phyloP scores from a whole-genome alignment of 2,329 filamentous ascomycete genomes.

The Apiospora hydei region DNA sequence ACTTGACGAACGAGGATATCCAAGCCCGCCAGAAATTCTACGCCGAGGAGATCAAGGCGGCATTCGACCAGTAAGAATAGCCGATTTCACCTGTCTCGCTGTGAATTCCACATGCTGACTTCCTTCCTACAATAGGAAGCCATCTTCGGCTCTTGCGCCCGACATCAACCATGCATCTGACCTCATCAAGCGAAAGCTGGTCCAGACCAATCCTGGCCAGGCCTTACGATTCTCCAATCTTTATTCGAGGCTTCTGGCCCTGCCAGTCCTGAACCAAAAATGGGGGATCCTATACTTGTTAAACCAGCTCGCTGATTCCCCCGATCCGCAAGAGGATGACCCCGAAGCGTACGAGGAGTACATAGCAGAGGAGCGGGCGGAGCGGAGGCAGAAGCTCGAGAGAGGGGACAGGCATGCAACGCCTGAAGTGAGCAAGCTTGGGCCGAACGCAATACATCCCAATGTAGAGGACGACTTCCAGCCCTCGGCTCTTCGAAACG shows the following conservation, averaged over 20 bases:
- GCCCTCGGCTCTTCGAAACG: slow-evolving; percentile 23
- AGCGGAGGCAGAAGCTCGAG: slow-evolving; percentile 33
- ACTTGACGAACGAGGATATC: slow-evolving; percentile 71
- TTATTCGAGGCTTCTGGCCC: slow-evolving; percentile 86
- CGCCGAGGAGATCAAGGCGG: slow-evolving; percentile 29
- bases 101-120: background rate
- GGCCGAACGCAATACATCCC: background rate
- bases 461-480: slow-evolving; percentile 21
- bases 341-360: slow-evolving; percentile 42
- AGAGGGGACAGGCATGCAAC: slow-evolving; percentile 32
- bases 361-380: slow-evolving; percentile 38
- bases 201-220: slow-evolving; percentile 79
- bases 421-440: slow-evolving; percentile 29
- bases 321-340: slow-evolving; percentile 60
- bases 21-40: slow-evolving; percentile 47
- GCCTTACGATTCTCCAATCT: slow-evolving; percentile 89
- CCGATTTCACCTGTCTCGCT: too few species aligned
- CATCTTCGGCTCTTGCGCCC: slow-evolving; percentile 64
- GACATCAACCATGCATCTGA: slow-evolving; percentile 93
- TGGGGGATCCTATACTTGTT: slow-evolving; percentile 96
- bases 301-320: slow-evolving; percentile 79
- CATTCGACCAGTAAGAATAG: slow-evolving; percentile 24
- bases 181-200: slow-evolving; percentile 86
- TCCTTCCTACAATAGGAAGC: slow-evolving; percentile 47
- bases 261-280: slow-evolving; percentile 93